These are phyloP conservation scores for Cadophora luteo-olivacea DNA, from an alignment of 2,329 filamentous ascomycete genomes.

Conservation along the genomic window DNA sequence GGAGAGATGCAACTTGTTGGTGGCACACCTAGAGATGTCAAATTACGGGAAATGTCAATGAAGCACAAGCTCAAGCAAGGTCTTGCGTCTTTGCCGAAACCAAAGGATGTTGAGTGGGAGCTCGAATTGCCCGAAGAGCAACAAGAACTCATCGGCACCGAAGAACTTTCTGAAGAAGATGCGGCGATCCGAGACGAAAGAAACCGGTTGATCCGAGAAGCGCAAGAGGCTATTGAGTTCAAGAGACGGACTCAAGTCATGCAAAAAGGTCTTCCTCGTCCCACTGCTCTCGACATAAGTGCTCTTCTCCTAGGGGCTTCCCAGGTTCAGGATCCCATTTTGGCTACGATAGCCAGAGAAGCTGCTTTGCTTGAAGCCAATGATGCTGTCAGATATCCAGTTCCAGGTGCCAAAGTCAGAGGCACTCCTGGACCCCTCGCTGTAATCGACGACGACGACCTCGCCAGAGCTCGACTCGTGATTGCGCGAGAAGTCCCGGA, in stretches of 20 bases:
- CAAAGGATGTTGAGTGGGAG: slow-evolving; percentile 94
- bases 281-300: slow-evolving; percentile 73
- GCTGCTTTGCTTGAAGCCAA: slow-evolving; percentile 80
- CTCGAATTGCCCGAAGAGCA: slow-evolving; percentile 88
- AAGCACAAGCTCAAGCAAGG: slow-evolving; percentile 73
- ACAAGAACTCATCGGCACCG: slow-evolving; percentile 58
- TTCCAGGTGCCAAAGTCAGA: slow-evolving; percentile 70
- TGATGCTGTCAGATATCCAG: slow-evolving; percentile 77
- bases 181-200: slow-evolving; percentile 79
- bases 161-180: slow-evolving; percentile 63
- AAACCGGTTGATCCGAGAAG: slow-evolving; percentile 75
- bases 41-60: slow-evolving; percentile 70
- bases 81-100: slow-evolving; percentile 85
- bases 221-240: slow-evolving; percentile 74
- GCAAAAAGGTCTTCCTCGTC: slow-evolving; percentile 82
- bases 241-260: slow-evolving; percentile 89
- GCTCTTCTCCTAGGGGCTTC: slow-evolving; percentile 69
- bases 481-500: slow-evolving; percentile 59
- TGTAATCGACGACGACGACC: slow-evolving; percentile 70
- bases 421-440: slow-evolving; percentile 67
- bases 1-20: slow-evolving; percentile 69
- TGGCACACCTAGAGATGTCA: slow-evolving; percentile 79
- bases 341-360: slow-evolving; percentile 76
- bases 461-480: slow-evolving; percentile 78
- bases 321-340: slow-evolving; percentile 65